Evolutionary conservation across 2,329 filamentous ascomycete species (phyloP).

Genomic region (Akanthomyces dipterigenus): DNA sequence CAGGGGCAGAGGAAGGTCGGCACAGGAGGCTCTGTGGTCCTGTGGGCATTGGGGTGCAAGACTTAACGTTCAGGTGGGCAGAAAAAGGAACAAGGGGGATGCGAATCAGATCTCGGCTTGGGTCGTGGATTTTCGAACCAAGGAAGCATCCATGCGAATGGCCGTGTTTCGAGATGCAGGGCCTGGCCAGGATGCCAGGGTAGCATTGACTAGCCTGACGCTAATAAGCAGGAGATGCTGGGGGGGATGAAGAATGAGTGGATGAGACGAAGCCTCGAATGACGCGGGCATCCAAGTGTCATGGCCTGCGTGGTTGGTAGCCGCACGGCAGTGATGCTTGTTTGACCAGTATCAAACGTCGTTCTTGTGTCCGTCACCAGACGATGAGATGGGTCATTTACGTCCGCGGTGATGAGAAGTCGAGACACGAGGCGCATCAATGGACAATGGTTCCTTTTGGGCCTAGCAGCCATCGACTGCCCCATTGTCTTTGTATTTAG

Average conservation of each 20-base stretch:
- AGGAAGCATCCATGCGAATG: constrained; percentile 6
- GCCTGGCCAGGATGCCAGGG: background rate
- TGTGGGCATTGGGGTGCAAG: background rate
- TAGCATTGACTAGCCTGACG: background rate
- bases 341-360: no score
- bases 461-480: no score
- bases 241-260: background rate
- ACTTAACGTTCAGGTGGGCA: background rate
- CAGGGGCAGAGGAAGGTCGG: background rate
- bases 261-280: background rate
- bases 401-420: background rate
- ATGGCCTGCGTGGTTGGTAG: no score
- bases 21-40: background rate
- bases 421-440: background rate
- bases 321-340: no score
- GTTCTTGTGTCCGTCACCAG: no score
- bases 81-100: background rate
- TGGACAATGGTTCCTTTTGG: background rate
- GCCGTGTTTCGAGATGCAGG: constrained; percentile 3
- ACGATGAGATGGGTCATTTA: background rate
- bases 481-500: background rate
- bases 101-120: constrained; percentile 7
- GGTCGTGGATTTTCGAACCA: background rate
- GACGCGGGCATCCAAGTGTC: no score
- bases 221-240: background rate